These are phyloP conservation scores for Emmonsia crescens DNA, from an alignment of 2,329 filamentous ascomycete species.

Conservation along the genomic window DNA sequence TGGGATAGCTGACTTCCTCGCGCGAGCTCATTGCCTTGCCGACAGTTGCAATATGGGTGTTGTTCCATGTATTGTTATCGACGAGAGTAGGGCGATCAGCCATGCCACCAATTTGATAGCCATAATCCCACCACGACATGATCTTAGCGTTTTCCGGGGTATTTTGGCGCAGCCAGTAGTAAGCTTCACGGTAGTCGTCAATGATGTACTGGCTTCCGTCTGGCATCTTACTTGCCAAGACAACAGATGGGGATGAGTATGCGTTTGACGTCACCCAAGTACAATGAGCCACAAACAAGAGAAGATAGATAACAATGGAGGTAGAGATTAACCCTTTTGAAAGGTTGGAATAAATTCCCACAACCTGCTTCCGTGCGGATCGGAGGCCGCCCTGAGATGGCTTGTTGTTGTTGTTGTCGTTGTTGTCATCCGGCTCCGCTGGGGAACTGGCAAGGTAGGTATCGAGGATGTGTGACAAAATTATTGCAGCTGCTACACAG, in stretches of 20 bases:
- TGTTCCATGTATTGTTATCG: constrained; percentile 99
- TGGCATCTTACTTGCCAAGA: constrained; percentile 80
- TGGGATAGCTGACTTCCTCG: constrained; percentile 96
- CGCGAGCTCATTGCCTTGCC: constrained; percentile 97
- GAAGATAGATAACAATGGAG: constrained; percentile 64
- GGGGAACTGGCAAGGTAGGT: constrained; percentile 65
- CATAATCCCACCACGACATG: constrained; percentile 99
- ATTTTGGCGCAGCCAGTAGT: constrained; percentile 98
- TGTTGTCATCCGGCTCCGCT: constrained; percentile 29
- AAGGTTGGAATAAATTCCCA: constrained; percentile 72
- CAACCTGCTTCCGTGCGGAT: constrained; percentile 58
- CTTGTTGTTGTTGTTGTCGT: constrained; percentile 23
- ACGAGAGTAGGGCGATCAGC: constrained; percentile 92
- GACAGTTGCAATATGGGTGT: constrained; percentile 97
- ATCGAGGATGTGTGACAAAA: constrained; percentile 77
- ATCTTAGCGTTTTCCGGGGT: constrained; percentile 91
- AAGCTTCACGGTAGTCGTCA: constrained; percentile 97
- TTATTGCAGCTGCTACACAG: constrained; percentile 84
- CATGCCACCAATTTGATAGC: constrained; percentile 99
- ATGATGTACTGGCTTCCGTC: constrained; percentile 98
- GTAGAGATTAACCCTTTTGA: constrained; percentile 71
- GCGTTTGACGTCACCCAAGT: constrained; percentile 99
- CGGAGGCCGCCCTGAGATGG: constrained; percentile 43
- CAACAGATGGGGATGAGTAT: constrained; percentile 95
- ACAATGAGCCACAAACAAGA: constrained; percentile 93